Percentiles rank a stretch among this genome's conserved stretches.
phyloP scores from a whole-genome alignment of 371 early-diverging fungal species.

The Rhizopus sp. region DNA sequence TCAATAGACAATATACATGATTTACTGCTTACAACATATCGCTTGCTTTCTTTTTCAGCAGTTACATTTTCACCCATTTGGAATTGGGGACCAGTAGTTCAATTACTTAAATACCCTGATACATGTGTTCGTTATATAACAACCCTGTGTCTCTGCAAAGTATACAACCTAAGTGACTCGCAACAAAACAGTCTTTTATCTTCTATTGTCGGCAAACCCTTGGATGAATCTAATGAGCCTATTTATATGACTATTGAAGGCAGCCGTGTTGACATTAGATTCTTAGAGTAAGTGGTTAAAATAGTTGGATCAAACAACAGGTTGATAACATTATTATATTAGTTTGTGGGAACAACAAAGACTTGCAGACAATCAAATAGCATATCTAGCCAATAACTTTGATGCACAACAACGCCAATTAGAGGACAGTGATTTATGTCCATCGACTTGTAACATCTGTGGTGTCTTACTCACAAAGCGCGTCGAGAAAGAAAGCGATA shows the following conservation, averaged over 20 bases:
- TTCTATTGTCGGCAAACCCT: constrained; percentile 22
- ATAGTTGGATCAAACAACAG: not conserved
- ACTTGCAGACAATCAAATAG: constrained; percentile 39
- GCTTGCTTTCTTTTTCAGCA: constrained; percentile 58
- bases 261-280: constrained; percentile 41
- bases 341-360: constrained; percentile 51
- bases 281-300: constrained; percentile 39
- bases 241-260: constrained; percentile 36
- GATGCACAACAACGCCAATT: constrained; percentile 25
- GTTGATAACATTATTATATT: constrained; percentile 2
- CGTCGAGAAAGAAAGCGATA: constrained; percentile 15
- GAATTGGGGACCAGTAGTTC: constrained; percentile 69
- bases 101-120: constrained; percentile 50
- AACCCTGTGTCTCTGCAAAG: constrained; percentile 56
- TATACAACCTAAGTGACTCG: constrained; percentile 55
- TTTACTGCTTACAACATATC: constrained; percentile 61
- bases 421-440: constrained; percentile 49
- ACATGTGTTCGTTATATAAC: constrained; percentile 52
- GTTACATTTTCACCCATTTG: constrained; percentile 60
- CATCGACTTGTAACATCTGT: constrained; percentile 64
- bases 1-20: constrained; percentile 42
- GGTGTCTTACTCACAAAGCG: constrained; percentile 58
- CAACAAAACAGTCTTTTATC: constrained; percentile 33
- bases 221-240: constrained; percentile 36
- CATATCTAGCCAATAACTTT: constrained; percentile 43